These are phyloP conservation scores for Coemansia sp. DNA, from an alignment of 192 early-diverging fungal genomes.

Conservation along the genomic window DNA sequence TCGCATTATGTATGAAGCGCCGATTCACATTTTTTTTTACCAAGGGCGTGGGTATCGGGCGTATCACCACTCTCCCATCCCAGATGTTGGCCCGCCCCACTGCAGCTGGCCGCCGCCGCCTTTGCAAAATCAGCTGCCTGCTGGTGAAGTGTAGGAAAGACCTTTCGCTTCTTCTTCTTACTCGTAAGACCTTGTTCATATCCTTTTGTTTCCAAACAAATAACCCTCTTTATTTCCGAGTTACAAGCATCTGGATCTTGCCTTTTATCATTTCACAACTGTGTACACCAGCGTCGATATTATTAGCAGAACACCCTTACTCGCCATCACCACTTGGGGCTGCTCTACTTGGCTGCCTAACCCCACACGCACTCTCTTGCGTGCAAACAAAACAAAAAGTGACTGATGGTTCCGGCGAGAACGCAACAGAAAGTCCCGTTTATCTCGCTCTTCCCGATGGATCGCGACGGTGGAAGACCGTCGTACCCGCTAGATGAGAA, in stretches of 20 bases:
- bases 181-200: neutral
- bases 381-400: neutral
- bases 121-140: slow-evolving; percentile 12
- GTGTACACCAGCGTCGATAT: neutral
- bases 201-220: slow-evolving; percentile 13
- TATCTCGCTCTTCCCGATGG: slow-evolving; percentile 15
- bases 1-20: slow-evolving; percentile 11
- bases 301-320: neutral
- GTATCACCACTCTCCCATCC: slow-evolving; percentile 2
- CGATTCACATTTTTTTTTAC: neutral
- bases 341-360: neutral
- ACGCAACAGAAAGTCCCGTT: slow-evolving; percentile 3
- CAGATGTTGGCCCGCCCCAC: neutral
- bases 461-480: slow-evolving; percentile 7
- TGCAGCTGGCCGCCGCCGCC: neutral
- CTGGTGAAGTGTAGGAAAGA: neutral
- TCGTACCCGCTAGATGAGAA: neutral
- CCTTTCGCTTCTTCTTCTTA: neutral
- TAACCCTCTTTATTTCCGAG: slow-evolving; percentile 1
- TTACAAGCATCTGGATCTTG: neutral
- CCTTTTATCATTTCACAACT: neutral
- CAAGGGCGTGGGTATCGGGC: neutral
- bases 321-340: neutral
- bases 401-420: slow-evolving; percentile 2
- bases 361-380: neutral